These are phyloP conservation scores for Barbarea vulgaris DNA, from an alignment of 345 rosid genomes.

Conservation along the genomic window DNA sequence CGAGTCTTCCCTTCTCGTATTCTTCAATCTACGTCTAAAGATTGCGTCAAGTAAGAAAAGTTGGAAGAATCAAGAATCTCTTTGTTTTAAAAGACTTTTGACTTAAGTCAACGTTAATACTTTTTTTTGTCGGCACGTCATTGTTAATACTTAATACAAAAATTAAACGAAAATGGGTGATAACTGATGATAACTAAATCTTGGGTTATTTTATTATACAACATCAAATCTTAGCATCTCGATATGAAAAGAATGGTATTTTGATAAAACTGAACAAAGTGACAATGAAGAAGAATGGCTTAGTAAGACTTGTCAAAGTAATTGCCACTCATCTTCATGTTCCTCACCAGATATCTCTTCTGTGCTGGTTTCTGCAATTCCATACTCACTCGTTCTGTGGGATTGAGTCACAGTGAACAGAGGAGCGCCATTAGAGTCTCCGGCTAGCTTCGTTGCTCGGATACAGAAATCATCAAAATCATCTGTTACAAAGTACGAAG, in stretches of 20 bases:
- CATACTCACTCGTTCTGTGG: constrained; percentile 38
- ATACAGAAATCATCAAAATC: constrained; percentile 78
- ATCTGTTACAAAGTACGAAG: constrained; percentile 45
- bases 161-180: not conserved
- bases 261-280: not conserved
- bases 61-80: not conserved
- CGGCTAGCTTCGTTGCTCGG: constrained; percentile 77
- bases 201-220: not conserved
- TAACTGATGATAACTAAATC: too few relatives aligned
- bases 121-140: not conserved
- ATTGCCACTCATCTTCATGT: constrained; percentile 69
- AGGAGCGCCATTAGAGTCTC: constrained; percentile 86
- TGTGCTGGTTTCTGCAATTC: constrained; percentile 22
- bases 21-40: constrained; percentile 28
- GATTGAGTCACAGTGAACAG: constrained; percentile 58
- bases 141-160: not conserved
- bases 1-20: constrained; percentile 41
- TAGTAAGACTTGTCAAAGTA: constrained; percentile 38
- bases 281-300: not conserved
- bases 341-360: constrained; percentile 33
- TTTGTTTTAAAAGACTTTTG: not conserved
- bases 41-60: not conserved
- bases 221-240: constrained; percentile 21
- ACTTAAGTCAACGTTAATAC: not conserved
- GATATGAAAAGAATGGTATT: constrained; percentile 29